Percentiles rank a stretch among this genome's conserved stretches.
Conservation (phyloP, 495 filamentous ascomycete genomes). For the Entonaema liquescens region DNA sequence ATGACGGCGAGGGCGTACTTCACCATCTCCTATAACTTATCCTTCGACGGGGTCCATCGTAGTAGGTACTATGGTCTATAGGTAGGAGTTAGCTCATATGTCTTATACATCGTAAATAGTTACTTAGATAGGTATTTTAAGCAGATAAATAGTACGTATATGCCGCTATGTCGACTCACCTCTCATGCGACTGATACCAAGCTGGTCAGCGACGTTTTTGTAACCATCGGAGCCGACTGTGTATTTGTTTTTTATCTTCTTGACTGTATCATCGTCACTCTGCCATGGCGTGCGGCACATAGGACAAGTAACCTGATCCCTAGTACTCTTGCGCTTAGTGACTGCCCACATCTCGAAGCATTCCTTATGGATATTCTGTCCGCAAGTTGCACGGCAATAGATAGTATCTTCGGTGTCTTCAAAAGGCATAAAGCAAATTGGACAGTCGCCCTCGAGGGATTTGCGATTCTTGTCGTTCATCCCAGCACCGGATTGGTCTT, state of each 20-base stretch:
- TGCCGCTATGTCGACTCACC: conserved; percentile 47
- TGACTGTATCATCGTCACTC: conserved; percentile 57
- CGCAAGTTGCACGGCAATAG: conserved; percentile 77
- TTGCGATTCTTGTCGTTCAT: conserved; percentile 51
- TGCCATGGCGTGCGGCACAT: conserved; percentile 70
- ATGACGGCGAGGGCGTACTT: not conserved
- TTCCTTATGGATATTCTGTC: conserved; percentile 77
- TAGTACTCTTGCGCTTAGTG: conserved; percentile 54
- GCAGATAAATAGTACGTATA: not conserved
- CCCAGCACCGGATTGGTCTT: not conserved
- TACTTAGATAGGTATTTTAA: not conserved
- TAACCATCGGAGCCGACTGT: conserved; percentile 65
- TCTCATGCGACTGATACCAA: conserved; percentile 66
- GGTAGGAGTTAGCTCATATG: not conserved
- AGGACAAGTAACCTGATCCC: conserved; percentile 68
- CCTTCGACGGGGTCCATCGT: not conserved
- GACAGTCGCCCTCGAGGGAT: conserved; percentile 74
- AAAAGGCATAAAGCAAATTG: conserved; percentile 80
- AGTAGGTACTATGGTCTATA: conserved; percentile 24
- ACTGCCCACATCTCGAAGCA: conserved; percentile 78
- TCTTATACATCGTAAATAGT: not conserved
- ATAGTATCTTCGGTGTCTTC: conserved; percentile 65
- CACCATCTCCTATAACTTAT: not conserved
- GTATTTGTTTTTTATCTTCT: conserved; percentile 56
- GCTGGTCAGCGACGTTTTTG: conserved; percentile 69